Conservation (phyloP, 495 filamentous ascomycete genomes). For the Xylaria bambusicola region DNA sequence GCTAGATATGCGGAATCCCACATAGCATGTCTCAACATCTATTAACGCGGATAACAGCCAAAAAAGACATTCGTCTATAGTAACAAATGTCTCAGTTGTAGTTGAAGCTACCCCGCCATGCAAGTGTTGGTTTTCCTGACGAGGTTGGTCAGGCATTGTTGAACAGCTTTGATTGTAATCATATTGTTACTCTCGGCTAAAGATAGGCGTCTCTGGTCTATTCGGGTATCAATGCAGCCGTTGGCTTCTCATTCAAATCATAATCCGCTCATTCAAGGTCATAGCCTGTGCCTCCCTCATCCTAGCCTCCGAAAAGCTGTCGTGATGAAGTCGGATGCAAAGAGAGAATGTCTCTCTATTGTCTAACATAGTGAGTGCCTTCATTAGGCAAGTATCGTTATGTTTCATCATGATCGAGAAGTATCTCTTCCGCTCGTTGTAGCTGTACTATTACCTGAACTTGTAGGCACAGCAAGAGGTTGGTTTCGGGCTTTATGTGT, state of each 20-base stretch:
- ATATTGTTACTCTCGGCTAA: background rate
- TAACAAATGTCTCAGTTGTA: background rate
- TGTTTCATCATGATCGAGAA: slow-evolving; percentile 24
- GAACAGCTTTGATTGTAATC: background rate
- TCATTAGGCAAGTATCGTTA: background rate
- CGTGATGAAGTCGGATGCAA: no score
- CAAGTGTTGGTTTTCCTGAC: slow-evolving; percentile 3
- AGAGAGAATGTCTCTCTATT: background rate
- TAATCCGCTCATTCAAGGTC: background rate
- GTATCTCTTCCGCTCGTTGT: slow-evolving; percentile 39
- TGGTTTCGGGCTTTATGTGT: slow-evolving; percentile 47
- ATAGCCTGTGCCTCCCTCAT: background rate
- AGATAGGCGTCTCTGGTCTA: slow-evolving; percentile 22
- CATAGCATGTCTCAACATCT: slow-evolving; percentile 1
- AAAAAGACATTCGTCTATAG: background rate
- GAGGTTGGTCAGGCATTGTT: background rate
- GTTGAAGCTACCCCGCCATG: background rate
- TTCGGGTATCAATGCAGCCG: slow-evolving; percentile 32
- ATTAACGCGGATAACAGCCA: background rate
- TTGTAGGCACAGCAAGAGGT: slow-evolving; percentile 33
- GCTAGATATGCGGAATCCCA: no score
- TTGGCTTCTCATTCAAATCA: slow-evolving; percentile 6
- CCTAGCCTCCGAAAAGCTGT: background rate
- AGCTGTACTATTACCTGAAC: slow-evolving; percentile 29
- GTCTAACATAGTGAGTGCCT: background rate